Evolutionary conservation across 1,284 basidiomycete genomes (phyloP), one percentile per base, ranked within the genome.

Genomic region (Ustilago bromivora): DNA sequence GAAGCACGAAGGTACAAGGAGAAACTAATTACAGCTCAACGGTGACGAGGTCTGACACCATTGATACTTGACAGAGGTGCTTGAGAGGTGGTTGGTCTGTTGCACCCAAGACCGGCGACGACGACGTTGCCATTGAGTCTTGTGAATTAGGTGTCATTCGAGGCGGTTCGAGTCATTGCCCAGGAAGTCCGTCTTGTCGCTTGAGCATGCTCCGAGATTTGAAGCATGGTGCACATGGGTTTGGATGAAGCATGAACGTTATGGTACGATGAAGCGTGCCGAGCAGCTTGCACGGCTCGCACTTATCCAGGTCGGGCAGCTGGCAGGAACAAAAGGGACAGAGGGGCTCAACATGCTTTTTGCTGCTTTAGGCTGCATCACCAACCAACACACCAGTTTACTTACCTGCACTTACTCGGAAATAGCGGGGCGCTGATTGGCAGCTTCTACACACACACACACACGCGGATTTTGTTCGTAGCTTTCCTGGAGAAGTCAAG

Each of bases 351-450:
- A 54, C 36, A 38, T 7, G 36, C 36, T 2, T 38, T 9, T 2
- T 38, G 36, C 36, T 38, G 36, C 36, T 12, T 11, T 12, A 3
- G 2, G 13, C 40, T 41, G 11, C 15, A 41, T 41, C 13, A 41
- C 40, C 40, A 17, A n/a, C 40, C 40, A n/a, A 41, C 17, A 4
- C 40, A 17, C 13, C 13, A 17, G 11, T 17, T 38, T 34, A 28
- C 15, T 38, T 34, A 28, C 15, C 34, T 49, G 47, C 15, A 28
- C 47, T 19, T 9, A n/a, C 34, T 43, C 60, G 60, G 49, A 66
- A 67, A 67, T 67, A 53, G 35, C 58, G 17, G 4, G 4, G 46
- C 46, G 19, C 53, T 67, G 54, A 67, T 67, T 61, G 59, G 66
- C 57, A 60, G 57, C 11, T 13, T 32, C 8, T 11, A 9, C 17